Conservation (phyloP, 169 alveolate species). For the Cryptosporidium canis region DNA sequence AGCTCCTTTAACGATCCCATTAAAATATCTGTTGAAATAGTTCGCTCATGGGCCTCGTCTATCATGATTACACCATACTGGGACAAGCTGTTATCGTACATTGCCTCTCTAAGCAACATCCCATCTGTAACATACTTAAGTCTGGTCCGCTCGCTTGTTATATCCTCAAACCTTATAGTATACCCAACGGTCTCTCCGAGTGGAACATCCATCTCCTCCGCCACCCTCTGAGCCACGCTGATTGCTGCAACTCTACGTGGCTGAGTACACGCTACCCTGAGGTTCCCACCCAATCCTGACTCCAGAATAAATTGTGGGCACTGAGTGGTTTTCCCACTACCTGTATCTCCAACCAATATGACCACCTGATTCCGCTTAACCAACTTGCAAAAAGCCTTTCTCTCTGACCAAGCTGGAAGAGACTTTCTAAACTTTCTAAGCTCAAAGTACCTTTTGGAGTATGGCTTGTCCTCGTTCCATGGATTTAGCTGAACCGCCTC, state of each 20-base stretch:
- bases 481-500: neutral
- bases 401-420: slow-evolving; percentile 90
- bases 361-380: slow-evolving; percentile 80
- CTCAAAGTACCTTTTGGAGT: slow-evolving; percentile 80
- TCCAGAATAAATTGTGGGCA: slow-evolving; percentile 94
- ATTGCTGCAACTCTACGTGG: slow-evolving; percentile 99
- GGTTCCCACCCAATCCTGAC: slow-evolving; percentile 82
- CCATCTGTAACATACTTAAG: slow-evolving; percentile 98
- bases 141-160: slow-evolving; percentile 85
- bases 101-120: slow-evolving; percentile 96
- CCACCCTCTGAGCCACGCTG: slow-evolving; percentile 98
- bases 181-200: slow-evolving; percentile 95
- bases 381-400: slow-evolving; percentile 83
- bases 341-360: slow-evolving; percentile 95
- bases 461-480: slow-evolving; percentile 53
- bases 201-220: slow-evolving; percentile 95
- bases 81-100: slow-evolving; percentile 90
- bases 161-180: slow-evolving; percentile 98
- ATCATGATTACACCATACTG: slow-evolving; percentile 91
- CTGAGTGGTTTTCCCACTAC: slow-evolving; percentile 99
- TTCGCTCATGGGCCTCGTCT: slow-evolving; percentile 99
- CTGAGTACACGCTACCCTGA: slow-evolving; percentile 96
- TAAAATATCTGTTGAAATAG: slow-evolving; percentile 96
- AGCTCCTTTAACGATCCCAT: slow-evolving; percentile 96
- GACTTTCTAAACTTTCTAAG: slow-evolving; percentile 82